Evolutionary conservation across 305 asterid species (phyloP).

Genomic region (Fraxinus nigra): DNA sequence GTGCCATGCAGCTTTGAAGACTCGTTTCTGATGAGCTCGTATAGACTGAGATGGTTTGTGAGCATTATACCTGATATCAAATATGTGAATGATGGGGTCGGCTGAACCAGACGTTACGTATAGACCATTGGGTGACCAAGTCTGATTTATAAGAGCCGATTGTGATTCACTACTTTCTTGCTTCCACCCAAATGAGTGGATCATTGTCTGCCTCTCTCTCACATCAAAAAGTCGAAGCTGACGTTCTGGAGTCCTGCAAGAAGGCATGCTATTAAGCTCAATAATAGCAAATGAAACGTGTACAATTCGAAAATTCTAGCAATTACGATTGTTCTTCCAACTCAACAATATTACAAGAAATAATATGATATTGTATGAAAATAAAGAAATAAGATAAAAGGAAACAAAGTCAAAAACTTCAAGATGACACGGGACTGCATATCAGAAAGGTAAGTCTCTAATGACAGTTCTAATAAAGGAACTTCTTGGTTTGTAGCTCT

Average conservation of each 20-base stretch:
- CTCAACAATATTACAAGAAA: not conserved
- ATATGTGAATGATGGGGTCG: constrained; percentile 78
- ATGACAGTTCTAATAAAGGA: not conserved
- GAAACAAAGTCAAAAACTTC: not conserved
- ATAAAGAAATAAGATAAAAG: not conserved
- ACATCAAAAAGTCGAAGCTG: constrained; percentile 80
- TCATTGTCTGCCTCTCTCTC: constrained; percentile 54
- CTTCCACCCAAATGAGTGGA: constrained; percentile 78
- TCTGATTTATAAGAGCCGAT: constrained; percentile 87
- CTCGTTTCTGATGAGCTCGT: constrained; percentile 81
- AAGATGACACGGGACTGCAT: not conserved
- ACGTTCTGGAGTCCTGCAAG: constrained; percentile 63
- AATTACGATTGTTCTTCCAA: not conserved
- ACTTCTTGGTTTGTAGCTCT: not conserved
- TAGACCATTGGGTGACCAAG: constrained; percentile 96
- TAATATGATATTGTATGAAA: not conserved
- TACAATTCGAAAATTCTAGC: not conserved
- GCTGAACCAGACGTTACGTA: constrained; percentile 81
- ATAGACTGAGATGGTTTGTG: constrained; percentile 69
- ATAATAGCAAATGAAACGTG: not conserved
- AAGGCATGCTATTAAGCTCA: not conserved
- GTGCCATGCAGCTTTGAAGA: constrained; percentile 93
- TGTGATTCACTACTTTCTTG: constrained; percentile 86
- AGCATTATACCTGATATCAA: constrained; percentile 70
- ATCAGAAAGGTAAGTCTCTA: not conserved